Base-by-base conservation (phyloP, 2,329 filamentous ascomycete species). In the Fusarium liriodendri region DNA sequence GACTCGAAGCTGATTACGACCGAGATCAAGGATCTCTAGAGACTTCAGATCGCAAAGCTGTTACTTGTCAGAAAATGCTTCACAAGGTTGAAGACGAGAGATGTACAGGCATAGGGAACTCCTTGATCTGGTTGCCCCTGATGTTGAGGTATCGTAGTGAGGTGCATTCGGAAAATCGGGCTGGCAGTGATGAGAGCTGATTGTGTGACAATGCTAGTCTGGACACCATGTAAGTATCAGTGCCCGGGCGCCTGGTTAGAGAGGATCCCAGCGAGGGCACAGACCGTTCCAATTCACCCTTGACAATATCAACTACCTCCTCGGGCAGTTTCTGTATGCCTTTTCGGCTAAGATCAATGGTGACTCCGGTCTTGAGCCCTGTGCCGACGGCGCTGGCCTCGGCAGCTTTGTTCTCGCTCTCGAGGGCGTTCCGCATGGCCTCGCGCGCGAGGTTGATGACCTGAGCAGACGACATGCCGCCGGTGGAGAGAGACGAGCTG, bases 1-100 rank as follows among this genome's bases (percentile, higher is more conserved):
- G 11, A 89, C 86, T 57, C 89, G 90, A 70, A 98, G 91, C 81
- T 93, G 94, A 81, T 98, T 98, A 77, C 94, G 91, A 81, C 95
- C 95, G 64, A 98, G 88, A 83, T 98, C 96, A 70, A 98, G 89
- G 68, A 98, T 98, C 83, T 98, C 95, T 64, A 98, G 89, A 37
- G 95, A 93, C 62, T 90, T 92, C 71, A 98, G 88, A 82, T 95
- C 92, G 81, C 96, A 95, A 67, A 98, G 90, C 95, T 97, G 80
- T 25, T 40, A 63, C 27, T 16, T 59, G 69, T 80, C 68, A 81
- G 78, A 63, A n/a, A 25, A 74, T 76, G 62, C 16, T 58, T 74
- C 27, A 20, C 72, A 45, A 47, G 27, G 37, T 10, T 18, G 47
- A 64, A 64, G 67, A 71, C 62, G 76, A 50, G 62, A 54, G 27